Base-by-base conservation (phyloP, 306 rosid species). In the Dalbergia cultrata region DNA sequence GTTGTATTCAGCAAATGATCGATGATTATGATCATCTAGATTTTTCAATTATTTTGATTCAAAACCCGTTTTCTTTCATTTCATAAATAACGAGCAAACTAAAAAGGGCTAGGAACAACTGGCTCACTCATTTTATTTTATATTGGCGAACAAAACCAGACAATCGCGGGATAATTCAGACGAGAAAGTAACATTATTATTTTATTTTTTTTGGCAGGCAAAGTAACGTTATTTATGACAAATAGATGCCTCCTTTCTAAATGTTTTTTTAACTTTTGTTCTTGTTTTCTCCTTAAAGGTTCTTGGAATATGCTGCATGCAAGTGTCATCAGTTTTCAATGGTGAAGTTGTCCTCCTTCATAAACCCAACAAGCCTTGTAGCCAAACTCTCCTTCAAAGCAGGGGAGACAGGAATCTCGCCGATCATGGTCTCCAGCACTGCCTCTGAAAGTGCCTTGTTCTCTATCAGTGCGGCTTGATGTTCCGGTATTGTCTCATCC, bases 331-430 rank as follows among this genome's bases (percentile, higher is more conserved):
- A 81, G 12, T 17, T 57, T 21, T 22, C 66, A 54, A 37, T 72
- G 1, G 41, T 43, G 16, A 31, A 13, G 18, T 72, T 60, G 39
- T 16, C 34, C 19, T 61, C 76, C 5, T 80, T 80, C 4, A 92
- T 58, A 61, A 89, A 66, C 35, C 80, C 74, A 1, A 61, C 59
- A 0, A 91, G 70, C 26, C 92, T 86, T 41, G 78, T 8, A 3
- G 98, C 92, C 81, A 95, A 83, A 80, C 88, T 87, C 49, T 72
- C 67, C 85, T 79, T 92, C 14, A 94, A 86, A 14, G 12, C 91
- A 9, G 98, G 98, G 43, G 97, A 90, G 69, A 92, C 98, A 5
- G 97, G 95, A 72, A 85, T 60, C 84, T 90, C 86, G 0, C 98
- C 95, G 1, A 94, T 59, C 71, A 94, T 92, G 0, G 97, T 90